Conservation (phyloP, 2,329 filamentous ascomycete genomes). For the Fusarium duplospermum region DNA sequence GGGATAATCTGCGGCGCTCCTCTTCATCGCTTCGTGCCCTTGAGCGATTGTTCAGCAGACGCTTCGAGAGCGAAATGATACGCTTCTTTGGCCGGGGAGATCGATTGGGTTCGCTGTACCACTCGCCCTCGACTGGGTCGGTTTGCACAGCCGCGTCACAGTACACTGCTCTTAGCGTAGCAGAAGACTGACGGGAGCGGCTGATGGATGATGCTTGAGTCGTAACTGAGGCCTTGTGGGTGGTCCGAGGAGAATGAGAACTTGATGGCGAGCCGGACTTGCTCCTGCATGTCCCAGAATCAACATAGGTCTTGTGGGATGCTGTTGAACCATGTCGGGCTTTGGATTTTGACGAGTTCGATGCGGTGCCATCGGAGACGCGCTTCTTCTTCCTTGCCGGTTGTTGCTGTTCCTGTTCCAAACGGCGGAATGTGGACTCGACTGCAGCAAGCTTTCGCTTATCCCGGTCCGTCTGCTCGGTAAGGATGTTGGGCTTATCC, state of each 20-base stretch:
- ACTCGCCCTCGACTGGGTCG: slow-evolving; percentile 64
- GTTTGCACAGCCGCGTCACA: slow-evolving; percentile 66
- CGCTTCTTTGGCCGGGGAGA: slow-evolving; percentile 57
- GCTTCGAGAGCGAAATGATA: slow-evolving; percentile 65
- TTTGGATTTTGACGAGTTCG: slow-evolving; percentile 54
- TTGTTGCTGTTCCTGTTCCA: slow-evolving; percentile 65
- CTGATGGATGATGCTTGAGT: slow-evolving; percentile 44
- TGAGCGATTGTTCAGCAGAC: slow-evolving; percentile 62
- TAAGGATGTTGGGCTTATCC: slow-evolving; percentile 69
- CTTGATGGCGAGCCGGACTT: slow-evolving; percentile 64
- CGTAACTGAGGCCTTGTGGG: slow-evolving; percentile 42
- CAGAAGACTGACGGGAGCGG: slow-evolving; percentile 54
- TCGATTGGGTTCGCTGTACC: slow-evolving; percentile 57
- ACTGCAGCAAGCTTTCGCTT: slow-evolving; percentile 76
- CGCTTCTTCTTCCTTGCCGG: slow-evolving; percentile 72
- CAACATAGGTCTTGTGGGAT: slow-evolving; percentile 58
- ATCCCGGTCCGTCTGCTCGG: slow-evolving; percentile 73
- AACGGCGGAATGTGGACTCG: slow-evolving; percentile 71
- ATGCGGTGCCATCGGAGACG: slow-evolving; percentile 62
- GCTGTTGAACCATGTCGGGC: slow-evolving; percentile 52
- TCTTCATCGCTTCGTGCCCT: slow-evolving; percentile 56
- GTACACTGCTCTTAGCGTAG: slow-evolving; percentile 57
- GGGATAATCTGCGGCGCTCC: slow-evolving; percentile 46
- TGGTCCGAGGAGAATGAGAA: slow-evolving; percentile 53
- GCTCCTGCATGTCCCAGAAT: slow-evolving; percentile 65